phyloP scores from a whole-genome alignment of 2,329 filamentous ascomycete species.

The Pestalotiopsis sp. region DNA sequence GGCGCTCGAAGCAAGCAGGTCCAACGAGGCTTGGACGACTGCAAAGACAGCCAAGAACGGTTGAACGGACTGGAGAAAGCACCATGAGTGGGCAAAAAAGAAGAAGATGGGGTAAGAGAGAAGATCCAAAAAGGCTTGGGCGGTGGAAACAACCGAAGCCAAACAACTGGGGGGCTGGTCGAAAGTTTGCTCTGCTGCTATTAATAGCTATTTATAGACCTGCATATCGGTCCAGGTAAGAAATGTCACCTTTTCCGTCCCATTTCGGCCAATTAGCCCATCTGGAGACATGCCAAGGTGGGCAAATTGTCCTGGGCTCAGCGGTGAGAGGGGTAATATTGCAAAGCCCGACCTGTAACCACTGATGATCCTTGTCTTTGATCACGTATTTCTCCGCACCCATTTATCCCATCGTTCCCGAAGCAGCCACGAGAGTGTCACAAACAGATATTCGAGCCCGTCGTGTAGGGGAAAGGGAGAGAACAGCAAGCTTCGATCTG shows the following conservation, averaged over 20 bases:
- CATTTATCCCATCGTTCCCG: not conserved
- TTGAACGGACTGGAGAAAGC: not conserved
- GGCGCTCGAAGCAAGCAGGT: not conserved
- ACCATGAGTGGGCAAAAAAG: not conserved
- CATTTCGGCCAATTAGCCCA: constrained; percentile 5
- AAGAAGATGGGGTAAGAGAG: not conserved
- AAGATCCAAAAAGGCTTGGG: not conserved
- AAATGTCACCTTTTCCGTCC: not conserved
- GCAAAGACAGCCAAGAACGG: not conserved
- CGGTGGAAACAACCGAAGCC: not conserved
- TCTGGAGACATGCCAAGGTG: not conserved
- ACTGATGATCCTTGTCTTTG: not conserved
- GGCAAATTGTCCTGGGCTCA: constrained; percentile 1
- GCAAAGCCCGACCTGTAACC: not conserved
- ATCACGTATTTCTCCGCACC: not conserved
- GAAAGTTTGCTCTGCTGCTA: constrained; percentile 21
- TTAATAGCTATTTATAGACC: constrained; percentile 35
- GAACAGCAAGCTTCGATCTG: too few species aligned
- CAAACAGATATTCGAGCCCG: too few species aligned
- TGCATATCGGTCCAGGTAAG: not conserved
- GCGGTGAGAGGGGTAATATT: not conserved
- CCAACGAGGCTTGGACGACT: not conserved
- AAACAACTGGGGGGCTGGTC: not conserved
- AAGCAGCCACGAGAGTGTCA: too few species aligned
- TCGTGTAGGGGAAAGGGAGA: too few species aligned